Percentiles rank a stretch among this genome's conserved stretches.
These are phyloP conservation scores for Aureobasidium subglaciale DNA, from an alignment of 2,329 filamentous ascomycete genomes.

Conservation along the genomic window DNA sequence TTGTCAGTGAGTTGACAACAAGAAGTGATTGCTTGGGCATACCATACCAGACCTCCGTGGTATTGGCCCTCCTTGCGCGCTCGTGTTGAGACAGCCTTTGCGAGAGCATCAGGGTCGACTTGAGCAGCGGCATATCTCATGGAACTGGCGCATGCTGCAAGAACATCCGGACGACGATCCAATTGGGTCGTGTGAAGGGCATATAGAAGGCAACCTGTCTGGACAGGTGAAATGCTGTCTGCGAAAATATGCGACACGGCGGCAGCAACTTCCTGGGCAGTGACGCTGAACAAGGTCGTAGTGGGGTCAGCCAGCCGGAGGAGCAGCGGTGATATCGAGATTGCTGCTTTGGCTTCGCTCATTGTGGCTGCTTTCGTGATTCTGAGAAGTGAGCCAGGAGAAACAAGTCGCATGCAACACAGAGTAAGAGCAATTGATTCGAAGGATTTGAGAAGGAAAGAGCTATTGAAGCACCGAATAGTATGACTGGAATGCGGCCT, in stretches of 20 bases:
- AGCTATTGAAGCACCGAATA: not conserved
- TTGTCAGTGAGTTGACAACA: not conserved
- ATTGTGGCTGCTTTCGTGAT: not conserved
- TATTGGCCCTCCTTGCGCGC: constrained; percentile 66
- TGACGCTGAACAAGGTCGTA: constrained; percentile 43
- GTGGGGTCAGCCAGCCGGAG: constrained; percentile 61
- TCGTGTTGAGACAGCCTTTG: constrained; percentile 52
- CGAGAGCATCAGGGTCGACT: constrained; percentile 60
- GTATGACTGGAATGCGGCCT: constrained; percentile 14
- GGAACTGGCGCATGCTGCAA: constrained; percentile 72
- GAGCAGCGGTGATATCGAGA: constrained; percentile 63
- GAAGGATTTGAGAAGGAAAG: not conserved
- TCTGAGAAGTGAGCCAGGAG: not conserved
- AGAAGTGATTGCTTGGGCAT: not conserved
- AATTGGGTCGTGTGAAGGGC: constrained; percentile 85
- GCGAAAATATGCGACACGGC: constrained; percentile 89
- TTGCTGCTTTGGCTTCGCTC: constrained; percentile 22
- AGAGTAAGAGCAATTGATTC: not conserved
- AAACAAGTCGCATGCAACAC: not conserved
- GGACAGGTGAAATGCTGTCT: constrained; percentile 78
- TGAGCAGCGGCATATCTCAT: constrained; percentile 76
- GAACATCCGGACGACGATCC: constrained; percentile 76
- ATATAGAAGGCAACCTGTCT: constrained; percentile 80
- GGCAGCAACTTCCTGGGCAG: constrained; percentile 76
- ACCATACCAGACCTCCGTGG: constrained; percentile 69